Percentiles rank a stretch among this genome's conserved stretches.
Evolutionary conservation across 495 filamentous ascomycete species (phyloP).

Genomic region (Tetracladium setigerum): DNA sequence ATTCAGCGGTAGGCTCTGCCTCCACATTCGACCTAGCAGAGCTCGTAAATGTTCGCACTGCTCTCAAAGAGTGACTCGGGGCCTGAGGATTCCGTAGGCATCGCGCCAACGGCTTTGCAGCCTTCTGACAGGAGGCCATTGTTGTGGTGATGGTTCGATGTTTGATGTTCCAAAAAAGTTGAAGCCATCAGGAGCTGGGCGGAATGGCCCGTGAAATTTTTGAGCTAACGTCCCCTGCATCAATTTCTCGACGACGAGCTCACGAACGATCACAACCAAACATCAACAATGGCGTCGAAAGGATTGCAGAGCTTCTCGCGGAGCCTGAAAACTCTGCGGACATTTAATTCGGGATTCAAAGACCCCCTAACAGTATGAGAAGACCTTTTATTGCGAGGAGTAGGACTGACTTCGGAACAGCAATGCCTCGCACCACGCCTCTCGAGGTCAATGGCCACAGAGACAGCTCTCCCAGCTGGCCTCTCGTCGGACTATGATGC

Average conservation of each 20-base stretch:
- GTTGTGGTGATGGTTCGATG: conserved; percentile 23
- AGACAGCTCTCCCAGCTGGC: conserved; percentile 34
- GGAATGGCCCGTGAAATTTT: conserved; percentile 19
- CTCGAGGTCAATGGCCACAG: conserved; percentile 74
- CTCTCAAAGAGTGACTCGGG: conserved; percentile 24
- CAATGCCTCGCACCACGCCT: conserved; percentile 41
- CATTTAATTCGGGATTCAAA: conserved; percentile 9
- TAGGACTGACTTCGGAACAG: conserved; percentile 19
- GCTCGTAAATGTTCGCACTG: conserved; percentile 39
- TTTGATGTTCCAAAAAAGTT: conserved; percentile 12
- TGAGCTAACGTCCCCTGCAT: conserved; percentile 8
- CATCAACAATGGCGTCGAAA: conserved; percentile 25
- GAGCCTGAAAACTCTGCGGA: conserved; percentile 27
- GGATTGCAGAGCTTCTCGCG: conserved; percentile 28
- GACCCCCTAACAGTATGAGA: conserved; percentile 36
- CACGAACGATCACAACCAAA: background rate
- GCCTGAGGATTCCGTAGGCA: conserved; percentile 44
- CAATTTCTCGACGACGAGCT: conserved; percentile 9
- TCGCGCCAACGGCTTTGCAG: conserved; percentile 57
- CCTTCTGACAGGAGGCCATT: conserved; percentile 66
- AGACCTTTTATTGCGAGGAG: too few species aligned
- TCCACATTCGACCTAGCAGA: conserved; percentile 33
- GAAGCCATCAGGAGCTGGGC: conserved; percentile 11
- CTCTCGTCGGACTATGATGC: conserved; percentile 5
- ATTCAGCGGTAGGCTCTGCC: conserved; percentile 22